Evolutionary conservation across 352 stramenopile genomes (phyloP).

Genomic region (Globisporangium acanthophoron): DNA sequence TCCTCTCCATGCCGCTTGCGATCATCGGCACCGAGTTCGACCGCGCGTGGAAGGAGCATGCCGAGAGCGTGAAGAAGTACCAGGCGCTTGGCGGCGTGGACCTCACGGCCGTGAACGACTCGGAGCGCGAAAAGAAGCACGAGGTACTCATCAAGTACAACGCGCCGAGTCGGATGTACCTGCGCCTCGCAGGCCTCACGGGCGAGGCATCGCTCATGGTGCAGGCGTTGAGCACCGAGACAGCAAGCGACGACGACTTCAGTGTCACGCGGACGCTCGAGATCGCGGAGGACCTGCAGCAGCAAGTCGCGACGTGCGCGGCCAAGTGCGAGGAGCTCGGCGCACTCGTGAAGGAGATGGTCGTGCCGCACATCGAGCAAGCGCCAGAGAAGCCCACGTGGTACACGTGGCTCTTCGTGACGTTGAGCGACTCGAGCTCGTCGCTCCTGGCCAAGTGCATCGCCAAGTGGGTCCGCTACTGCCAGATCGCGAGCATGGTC

Average conservation of each 20-base stretch:
- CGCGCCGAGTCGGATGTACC: slow-evolving; percentile 55
- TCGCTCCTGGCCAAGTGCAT: slow-evolving; percentile 34
- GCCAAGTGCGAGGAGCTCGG: slow-evolving; percentile 54
- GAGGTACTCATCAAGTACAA: slow-evolving; percentile 83
- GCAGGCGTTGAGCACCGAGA: slow-evolving; percentile 42
- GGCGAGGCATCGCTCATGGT: slow-evolving; percentile 67
- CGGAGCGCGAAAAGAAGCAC: slow-evolving; percentile 47
- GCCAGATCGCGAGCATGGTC: slow-evolving; percentile 68
- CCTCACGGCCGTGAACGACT: slow-evolving; percentile 18
- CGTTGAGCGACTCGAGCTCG: slow-evolving; percentile 38
- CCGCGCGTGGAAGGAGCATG: slow-evolving; percentile 70
- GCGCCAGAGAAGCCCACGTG: slow-evolving; percentile 25
- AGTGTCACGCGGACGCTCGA: slow-evolving; percentile 39
- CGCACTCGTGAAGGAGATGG: slow-evolving; percentile 61
- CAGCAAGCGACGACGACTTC: slow-evolving; percentile 22
- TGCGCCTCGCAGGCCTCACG: slow-evolving; percentile 51
- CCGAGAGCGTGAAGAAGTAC: slow-evolving; percentile 59
- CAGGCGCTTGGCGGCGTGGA: slow-evolving; percentile 26
- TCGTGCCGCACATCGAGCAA: slow-evolving; percentile 36
- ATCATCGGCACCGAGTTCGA: slow-evolving; percentile 86
- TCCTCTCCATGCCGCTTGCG: slow-evolving; percentile 80
- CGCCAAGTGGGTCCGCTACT: slow-evolving; percentile 53
- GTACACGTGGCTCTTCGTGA: slow-evolving; percentile 27
- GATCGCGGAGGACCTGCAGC: slow-evolving; percentile 47
- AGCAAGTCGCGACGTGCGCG: slow-evolving; percentile 39